These are phyloP conservation scores for Knoxia roxburghii DNA, from an alignment of 257 asterid species.

Conservation along the genomic window DNA sequence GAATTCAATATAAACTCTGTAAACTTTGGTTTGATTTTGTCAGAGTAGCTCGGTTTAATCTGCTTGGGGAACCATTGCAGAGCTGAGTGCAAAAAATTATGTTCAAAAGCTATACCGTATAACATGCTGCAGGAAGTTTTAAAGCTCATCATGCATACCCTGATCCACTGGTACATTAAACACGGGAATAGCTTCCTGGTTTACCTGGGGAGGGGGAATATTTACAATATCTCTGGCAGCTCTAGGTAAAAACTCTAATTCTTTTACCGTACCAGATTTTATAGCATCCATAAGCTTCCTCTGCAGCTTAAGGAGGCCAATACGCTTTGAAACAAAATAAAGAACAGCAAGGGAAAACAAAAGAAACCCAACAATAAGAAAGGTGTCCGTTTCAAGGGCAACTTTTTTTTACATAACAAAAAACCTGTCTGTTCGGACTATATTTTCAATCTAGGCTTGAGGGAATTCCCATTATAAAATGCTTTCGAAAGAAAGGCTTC, in stretches of 20 bases:
- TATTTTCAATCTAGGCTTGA: no score
- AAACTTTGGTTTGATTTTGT: no score
- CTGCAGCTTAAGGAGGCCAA: slow-evolving; percentile 83
- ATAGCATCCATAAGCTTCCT: slow-evolving; percentile 62
- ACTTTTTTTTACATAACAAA: no score
- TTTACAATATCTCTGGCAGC: slow-evolving; percentile 35
- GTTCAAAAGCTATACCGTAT: neutral
- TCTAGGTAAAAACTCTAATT: slow-evolving; percentile 35
- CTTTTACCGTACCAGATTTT: slow-evolving; percentile 64
- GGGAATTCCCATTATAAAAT: no score
- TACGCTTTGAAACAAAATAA: slow-evolving; percentile 84
- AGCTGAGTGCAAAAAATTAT: neutral
- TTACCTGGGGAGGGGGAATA: slow-evolving; percentile 42
- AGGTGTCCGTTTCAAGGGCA: slow-evolving; percentile 47
- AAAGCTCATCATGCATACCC: slow-evolving; percentile 79
- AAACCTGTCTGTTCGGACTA: no score
- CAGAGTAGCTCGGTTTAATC: no score
- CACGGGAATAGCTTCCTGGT: slow-evolving; percentile 32
- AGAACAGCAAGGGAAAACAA: slow-evolving; percentile 81
- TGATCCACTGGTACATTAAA: slow-evolving; percentile 48
- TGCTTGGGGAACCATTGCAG: neutral
- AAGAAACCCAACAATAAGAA: slow-evolving; percentile 56
- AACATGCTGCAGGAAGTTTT: slow-evolving; percentile 13
- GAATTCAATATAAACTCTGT: no score
- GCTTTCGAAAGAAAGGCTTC: no score